Percentiles rank a stretch among this genome's conserved stretches.
These are phyloP conservation scores for Nephelium lappaceum DNA, from an alignment of 345 rosid species.

Conservation along the genomic window DNA sequence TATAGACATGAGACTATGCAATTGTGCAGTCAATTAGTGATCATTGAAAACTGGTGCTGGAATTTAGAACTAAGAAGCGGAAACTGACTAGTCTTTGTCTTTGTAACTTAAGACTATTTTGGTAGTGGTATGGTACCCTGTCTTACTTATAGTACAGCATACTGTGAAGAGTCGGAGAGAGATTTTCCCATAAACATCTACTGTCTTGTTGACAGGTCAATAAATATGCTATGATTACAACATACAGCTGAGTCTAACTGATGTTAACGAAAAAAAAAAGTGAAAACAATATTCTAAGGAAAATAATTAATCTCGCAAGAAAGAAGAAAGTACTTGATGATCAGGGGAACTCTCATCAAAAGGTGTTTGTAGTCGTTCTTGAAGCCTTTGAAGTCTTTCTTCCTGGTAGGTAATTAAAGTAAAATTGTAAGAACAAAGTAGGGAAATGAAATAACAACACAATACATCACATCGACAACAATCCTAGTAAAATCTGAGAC, in stretches of 20 bases:
- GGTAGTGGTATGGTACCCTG: background rate
- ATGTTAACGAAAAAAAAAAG: background rate
- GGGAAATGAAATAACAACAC: background rate
- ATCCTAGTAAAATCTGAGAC: background rate
- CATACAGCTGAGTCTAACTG: background rate
- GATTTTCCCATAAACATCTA: background rate
- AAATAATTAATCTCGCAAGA: constrained; percentile 5
- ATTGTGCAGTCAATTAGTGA: constrained; percentile 4
- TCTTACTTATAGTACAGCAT: background rate
- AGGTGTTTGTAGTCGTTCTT: constrained; percentile 69
- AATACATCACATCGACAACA: background rate
- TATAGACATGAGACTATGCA: background rate
- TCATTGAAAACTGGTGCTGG: background rate
- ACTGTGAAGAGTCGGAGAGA: background rate
- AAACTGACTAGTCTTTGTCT: background rate
- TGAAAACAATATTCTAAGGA: background rate
- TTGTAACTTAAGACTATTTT: background rate
- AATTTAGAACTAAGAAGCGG: constrained; percentile 7
- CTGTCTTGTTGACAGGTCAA: background rate
- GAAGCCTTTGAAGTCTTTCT: constrained; percentile 75
- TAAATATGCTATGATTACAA: background rate
- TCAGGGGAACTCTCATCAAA: constrained; percentile 85
- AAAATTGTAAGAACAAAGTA: background rate
- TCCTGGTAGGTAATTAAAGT: constrained; percentile 48
- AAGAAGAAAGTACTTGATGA: constrained; percentile 66